These are phyloP conservation scores for Cyclotella atomus DNA, from an alignment of 108 stramenopile genomes.

Conservation along the genomic window DNA sequence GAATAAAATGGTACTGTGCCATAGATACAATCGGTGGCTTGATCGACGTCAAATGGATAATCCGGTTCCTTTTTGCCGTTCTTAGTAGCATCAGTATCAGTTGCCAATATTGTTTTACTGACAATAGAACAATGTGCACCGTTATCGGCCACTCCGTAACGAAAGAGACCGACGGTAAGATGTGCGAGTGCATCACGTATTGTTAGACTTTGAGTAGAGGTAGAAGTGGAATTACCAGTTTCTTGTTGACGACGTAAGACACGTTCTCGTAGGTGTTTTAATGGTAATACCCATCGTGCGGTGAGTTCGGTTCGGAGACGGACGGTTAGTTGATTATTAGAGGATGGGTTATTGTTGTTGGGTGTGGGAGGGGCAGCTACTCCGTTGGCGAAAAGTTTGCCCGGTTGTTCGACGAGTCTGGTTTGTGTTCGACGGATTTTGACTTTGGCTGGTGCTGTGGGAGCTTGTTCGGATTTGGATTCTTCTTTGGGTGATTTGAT, in stretches of 20 bases:
- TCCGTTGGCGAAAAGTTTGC: conserved; percentile 71
- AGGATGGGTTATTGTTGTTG: conserved; percentile 25
- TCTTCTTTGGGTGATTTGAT: neutral
- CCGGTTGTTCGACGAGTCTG: conserved; percentile 78
- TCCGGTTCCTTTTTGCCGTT: conserved; percentile 44
- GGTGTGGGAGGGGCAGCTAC: conserved; percentile 20
- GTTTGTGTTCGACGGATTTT: conserved; percentile 32
- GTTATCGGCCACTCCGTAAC: conserved; percentile 81
- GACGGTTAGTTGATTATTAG: conserved; percentile 38
- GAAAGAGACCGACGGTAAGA: conserved; percentile 82
- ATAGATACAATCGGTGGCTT: conserved; percentile 53
- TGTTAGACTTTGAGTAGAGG: conserved; percentile 43
- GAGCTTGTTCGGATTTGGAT: conserved; percentile 16
- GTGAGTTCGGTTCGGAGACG: conserved; percentile 74
- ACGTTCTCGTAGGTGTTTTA: conserved; percentile 65
- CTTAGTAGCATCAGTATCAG: neutral
- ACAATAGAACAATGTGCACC: conserved; percentile 77
- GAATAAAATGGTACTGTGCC: conserved; percentile 87
- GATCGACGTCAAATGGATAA: conserved; percentile 66
- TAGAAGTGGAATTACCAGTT: neutral
- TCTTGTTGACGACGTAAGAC: conserved; percentile 37
- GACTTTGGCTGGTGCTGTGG: conserved; percentile 29
- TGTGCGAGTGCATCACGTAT: conserved; percentile 66
- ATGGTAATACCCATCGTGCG: conserved; percentile 82
- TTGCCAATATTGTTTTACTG: conserved; percentile 70